A percentile compares a stretch with the other conserved stretches of the same genome.
phyloP scores from a whole-genome alignment of 164 flowering plant genomes.

The Magnolia sinica region DNA sequence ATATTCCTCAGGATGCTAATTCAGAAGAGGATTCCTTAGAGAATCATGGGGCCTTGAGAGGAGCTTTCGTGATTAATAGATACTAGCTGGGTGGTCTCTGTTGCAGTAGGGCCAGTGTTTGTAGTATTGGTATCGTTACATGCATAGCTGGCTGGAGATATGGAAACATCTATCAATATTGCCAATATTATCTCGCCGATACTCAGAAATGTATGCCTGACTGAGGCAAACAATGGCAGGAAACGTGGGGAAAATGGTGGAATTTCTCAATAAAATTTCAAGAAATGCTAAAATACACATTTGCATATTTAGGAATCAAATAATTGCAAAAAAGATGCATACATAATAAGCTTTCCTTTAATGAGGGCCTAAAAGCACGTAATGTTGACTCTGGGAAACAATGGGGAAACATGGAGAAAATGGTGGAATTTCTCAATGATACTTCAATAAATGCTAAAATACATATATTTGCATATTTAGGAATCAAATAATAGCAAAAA shows the following conservation, averaged over 20 bases:
- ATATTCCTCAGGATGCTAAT: too few species aligned
- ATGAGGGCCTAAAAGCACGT: background rate
- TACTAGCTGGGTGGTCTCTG: too few species aligned
- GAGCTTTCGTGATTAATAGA: too few species aligned
- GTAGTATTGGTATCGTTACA: background rate
- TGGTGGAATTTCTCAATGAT: too few species aligned
- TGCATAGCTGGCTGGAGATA: too few species aligned
- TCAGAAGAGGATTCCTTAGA: too few species aligned
- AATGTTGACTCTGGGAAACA: background rate
- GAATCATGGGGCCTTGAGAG: too few species aligned
- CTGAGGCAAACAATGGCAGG: background rate
- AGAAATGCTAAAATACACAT: too few species aligned
- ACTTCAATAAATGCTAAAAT: background rate
- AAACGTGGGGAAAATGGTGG: background rate
- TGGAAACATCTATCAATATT: background rate
- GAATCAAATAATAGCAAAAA: background rate
- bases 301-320: background rate
- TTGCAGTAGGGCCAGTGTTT: too few species aligned
- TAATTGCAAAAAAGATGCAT: too few species aligned
- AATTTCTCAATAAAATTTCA: background rate
- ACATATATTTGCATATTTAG: background rate
- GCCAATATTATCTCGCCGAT: background rate
- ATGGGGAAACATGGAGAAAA: background rate
- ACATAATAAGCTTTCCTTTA: background rate
- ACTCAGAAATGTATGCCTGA: background rate